Evolutionary conservation across 495 filamentous ascomycete species (phyloP).

Genomic region (Penicillium pancosmium): DNA sequence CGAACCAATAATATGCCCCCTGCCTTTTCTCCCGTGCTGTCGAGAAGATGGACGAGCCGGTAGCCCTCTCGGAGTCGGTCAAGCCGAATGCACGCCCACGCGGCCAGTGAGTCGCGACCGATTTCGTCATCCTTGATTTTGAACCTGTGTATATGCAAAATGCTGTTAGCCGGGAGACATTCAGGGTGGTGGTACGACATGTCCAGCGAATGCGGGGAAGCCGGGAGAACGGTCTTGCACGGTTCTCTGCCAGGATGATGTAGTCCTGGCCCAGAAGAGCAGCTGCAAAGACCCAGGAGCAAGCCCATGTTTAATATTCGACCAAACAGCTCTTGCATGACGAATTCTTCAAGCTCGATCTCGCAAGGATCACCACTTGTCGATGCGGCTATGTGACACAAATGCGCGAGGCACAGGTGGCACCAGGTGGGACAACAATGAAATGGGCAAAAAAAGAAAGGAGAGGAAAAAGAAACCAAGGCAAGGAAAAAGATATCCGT

Average conservation of each 20-base stretch:
- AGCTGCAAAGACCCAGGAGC: slow-evolving; percentile 4
- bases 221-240: slow-evolving; percentile 11
- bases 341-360: slow-evolving; percentile 1
- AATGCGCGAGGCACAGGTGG: background rate
- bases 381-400: slow-evolving; percentile 5
- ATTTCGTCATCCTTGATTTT: slow-evolving; percentile 84
- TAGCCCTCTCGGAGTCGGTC: slow-evolving; percentile 77
- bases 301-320: background rate
- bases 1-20: slow-evolving; percentile 70
- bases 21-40: slow-evolving; percentile 61
- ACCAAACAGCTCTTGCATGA: background rate
- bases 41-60: slow-evolving; percentile 72
- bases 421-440: background rate
- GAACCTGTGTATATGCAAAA: slow-evolving; percentile 57
- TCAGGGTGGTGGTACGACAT: background rate
- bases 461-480: background rate
- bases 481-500: slow-evolving; percentile 1
- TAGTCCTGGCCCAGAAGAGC: background rate
- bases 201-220: background rate
- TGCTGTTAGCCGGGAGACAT: slow-evolving; percentile 11
- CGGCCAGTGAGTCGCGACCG: slow-evolving; percentile 72
- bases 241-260: slow-evolving; percentile 5
- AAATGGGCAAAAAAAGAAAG: background rate
- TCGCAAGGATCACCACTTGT: background rate
- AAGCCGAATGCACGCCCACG: slow-evolving; percentile 85